phyloP scores from a whole-genome alignment of 441 rosid genomes.

The Populus tomentosa region DNA sequence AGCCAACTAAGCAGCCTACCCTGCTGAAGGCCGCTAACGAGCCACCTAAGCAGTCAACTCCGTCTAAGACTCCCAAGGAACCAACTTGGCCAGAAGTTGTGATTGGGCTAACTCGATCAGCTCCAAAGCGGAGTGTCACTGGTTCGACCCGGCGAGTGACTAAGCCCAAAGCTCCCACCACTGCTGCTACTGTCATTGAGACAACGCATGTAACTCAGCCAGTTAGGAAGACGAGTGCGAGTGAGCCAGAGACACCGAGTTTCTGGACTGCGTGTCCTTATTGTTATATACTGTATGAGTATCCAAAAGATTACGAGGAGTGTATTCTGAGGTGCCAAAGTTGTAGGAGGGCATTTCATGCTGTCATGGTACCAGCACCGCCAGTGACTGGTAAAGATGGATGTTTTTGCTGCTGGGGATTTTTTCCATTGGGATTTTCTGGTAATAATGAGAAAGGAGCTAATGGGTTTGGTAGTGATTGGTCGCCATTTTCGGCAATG shows the following conservation, averaged over 20 bases:
- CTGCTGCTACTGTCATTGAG: not conserved
- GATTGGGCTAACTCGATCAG: slow-evolving; percentile 10
- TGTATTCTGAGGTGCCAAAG: slow-evolving; percentile 68
- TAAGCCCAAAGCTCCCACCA: not conserved
- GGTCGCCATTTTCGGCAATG: slow-evolving; percentile 82
- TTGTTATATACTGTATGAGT: slow-evolving; percentile 69
- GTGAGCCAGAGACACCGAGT: slow-evolving; percentile 31
- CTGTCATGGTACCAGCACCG: slow-evolving; percentile 51
- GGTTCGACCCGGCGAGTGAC: not conserved
- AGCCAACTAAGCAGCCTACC: slow-evolving; percentile 9
- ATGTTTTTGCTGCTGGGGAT: slow-evolving; percentile 70
- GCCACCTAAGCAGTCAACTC: slow-evolving; percentile 6
- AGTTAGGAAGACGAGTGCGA: not conserved
- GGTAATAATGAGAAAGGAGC: slow-evolving; percentile 27
- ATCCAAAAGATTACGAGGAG: slow-evolving; percentile 61
- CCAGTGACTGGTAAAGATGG: slow-evolving; percentile 47
- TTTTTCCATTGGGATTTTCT: slow-evolving; percentile 61
- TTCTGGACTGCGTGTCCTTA: slow-evolving; percentile 96
- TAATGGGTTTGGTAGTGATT: slow-evolving; percentile 24
- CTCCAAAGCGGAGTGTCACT: not conserved
- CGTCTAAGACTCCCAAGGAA: not conserved
- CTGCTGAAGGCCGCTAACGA: not conserved
- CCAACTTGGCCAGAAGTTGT: slow-evolving; percentile 1
- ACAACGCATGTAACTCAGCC: not conserved
- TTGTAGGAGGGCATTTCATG: slow-evolving; percentile 77